Conservation (phyloP, 129 eudicot genomes). For the Helianthus annuus region DNA sequence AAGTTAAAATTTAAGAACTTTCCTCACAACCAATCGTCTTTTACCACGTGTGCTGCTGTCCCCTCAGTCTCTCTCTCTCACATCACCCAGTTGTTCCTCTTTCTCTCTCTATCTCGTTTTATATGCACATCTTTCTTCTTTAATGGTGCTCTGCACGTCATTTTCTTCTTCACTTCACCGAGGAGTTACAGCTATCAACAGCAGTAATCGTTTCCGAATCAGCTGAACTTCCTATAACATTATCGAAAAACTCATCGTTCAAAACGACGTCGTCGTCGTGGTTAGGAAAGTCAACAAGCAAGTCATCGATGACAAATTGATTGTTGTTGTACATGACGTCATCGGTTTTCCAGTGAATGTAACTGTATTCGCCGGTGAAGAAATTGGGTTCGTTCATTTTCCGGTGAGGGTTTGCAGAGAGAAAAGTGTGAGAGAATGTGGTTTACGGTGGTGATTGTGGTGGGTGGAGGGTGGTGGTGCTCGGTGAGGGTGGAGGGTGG, state of each 20-base stretch:
- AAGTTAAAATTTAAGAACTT: no score
- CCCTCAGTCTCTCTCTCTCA: no score
- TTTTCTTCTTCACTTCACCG: no score
- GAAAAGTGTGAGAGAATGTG: slow-evolving; percentile 25
- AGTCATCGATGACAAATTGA: slow-evolving; percentile 64
- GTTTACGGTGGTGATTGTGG: background rate
- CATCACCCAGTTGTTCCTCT: no score
- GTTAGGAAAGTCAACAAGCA: slow-evolving; percentile 63
- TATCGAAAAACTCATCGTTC: slow-evolving; percentile 60
- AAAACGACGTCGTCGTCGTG: slow-evolving; percentile 64
- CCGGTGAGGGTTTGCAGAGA: slow-evolving; percentile 14
- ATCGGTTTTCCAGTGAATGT: slow-evolving; percentile 18
- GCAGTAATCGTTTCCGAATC: slow-evolving; percentile 44
- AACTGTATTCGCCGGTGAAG: slow-evolving; percentile 38
- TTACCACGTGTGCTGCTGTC: no score
- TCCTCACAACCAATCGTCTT: no score
- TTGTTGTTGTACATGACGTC: slow-evolving; percentile 6
- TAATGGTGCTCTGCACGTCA: no score
- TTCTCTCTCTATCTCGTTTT: no score
- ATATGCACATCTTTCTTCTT: no score
- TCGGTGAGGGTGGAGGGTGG: no score
- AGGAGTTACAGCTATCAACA: slow-evolving; percentile 72
- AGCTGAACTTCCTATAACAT: slow-evolving; percentile 44
- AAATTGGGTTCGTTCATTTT: slow-evolving; percentile 47
- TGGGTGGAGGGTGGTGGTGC: no score